These are phyloP conservation scores for Colletotrichum paranaense DNA, from an alignment of 2,329 filamentous ascomycete species.

Conservation along the genomic window DNA sequence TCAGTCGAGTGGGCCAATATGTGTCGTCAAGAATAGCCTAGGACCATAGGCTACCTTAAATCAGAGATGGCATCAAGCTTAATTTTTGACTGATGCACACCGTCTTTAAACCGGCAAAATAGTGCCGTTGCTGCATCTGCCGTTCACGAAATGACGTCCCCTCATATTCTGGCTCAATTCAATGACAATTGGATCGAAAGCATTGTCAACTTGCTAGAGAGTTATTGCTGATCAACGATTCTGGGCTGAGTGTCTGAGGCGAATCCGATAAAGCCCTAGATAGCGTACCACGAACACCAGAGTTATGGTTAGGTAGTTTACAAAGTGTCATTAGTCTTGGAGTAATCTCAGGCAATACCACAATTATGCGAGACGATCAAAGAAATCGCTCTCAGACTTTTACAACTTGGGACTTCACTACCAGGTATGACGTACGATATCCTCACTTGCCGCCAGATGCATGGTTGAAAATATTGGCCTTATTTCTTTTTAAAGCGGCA, in stretches of 20 bases:
- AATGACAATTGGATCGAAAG: background rate
- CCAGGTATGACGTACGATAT: slow-evolving; percentile 4
- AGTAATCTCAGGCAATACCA: background rate
- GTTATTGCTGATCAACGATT: background rate
- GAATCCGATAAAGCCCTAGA: background rate
- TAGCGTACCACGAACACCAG: background rate
- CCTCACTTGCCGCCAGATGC: background rate
- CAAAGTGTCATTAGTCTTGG: background rate
- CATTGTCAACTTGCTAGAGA: background rate
- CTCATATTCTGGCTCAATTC: background rate
- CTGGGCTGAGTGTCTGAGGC: too few relatives aligned
- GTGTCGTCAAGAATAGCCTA: slow-evolving; percentile 13
- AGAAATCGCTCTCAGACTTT: too few relatives aligned
- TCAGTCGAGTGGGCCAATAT: slow-evolving; percentile 10
- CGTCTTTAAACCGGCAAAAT: background rate
- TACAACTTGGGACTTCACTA: background rate
- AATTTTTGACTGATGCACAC: background rate
- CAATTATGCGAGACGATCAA: background rate
- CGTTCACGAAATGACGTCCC: background rate
- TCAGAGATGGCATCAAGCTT: slow-evolving; percentile 15
- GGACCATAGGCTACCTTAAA: background rate
- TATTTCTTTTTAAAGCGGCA: slow-evolving; percentile 21
- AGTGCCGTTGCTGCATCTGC: background rate
- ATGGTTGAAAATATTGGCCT: slow-evolving; percentile 3
- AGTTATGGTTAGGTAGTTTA: background rate